Evolutionary conservation across 371 early-diverging fungal genomes (phyloP).

Genomic region (Mucor circinelloides): DNA sequence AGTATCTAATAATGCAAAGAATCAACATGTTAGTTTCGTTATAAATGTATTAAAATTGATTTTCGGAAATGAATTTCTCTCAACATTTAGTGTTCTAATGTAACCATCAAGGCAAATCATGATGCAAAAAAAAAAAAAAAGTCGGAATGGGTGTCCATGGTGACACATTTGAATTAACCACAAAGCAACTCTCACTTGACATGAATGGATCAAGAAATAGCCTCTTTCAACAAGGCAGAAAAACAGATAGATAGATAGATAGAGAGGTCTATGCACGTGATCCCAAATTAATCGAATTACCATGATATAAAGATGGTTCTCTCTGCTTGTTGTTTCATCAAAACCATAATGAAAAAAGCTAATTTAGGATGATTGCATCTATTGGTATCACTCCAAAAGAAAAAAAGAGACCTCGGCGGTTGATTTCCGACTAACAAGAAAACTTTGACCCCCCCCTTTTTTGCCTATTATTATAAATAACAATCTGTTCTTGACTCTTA

Average conservation of each 20-base stretch:
- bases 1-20: background rate
- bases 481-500: background rate
- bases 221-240: background rate
- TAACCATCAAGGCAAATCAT: background rate
- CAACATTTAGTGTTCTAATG: background rate
- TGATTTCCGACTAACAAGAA: slow-evolving; percentile 21
- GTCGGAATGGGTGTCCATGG: background rate
- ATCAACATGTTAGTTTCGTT: background rate
- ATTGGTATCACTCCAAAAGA: slow-evolving; percentile 23
- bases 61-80: background rate
- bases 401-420: slow-evolving; percentile 12
- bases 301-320: background rate
- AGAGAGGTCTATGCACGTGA: background rate
- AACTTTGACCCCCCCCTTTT: slow-evolving; percentile 3
- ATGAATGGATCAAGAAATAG: background rate
- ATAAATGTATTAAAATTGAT: background rate
- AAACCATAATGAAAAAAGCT: background rate
- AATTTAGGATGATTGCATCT: slow-evolving; percentile 20
- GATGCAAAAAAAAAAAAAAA: background rate
- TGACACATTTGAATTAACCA: background rate
- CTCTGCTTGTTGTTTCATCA: background rate
- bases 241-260: background rate
- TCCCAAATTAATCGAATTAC: background rate
- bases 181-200: background rate
- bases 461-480: background rate